These are phyloP conservation scores for Pichia cabralensis DNA, from an alignment of 805 yeast species.

Conservation along the genomic window DNA sequence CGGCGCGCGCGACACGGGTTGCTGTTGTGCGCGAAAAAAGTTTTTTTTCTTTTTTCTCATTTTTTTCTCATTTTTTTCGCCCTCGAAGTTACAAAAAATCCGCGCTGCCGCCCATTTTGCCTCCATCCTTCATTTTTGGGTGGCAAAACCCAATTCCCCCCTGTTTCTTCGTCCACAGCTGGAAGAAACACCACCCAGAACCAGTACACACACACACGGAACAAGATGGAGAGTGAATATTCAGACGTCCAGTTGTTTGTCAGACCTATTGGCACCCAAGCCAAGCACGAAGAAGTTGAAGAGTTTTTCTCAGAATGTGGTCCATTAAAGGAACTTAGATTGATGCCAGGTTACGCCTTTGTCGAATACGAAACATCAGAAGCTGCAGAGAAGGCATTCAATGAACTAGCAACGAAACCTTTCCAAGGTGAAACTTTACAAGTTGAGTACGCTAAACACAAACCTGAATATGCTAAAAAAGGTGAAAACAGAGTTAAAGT, in stretches of 20 bases:
- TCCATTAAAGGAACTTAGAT: conserved; percentile 54
- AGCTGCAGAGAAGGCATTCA: conserved; percentile 40
- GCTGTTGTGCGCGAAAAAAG: no score
- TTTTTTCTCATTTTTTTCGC: neutral
- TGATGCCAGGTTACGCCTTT: conserved; percentile 80
- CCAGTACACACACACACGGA: no score
- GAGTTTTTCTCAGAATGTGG: conserved; percentile 61
- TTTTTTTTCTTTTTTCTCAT: no score
- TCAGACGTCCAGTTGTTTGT: conserved; percentile 30
- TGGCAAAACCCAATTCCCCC: neutral
- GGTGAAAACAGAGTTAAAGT: conserved; percentile 69
- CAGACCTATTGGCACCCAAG: conserved; percentile 29
- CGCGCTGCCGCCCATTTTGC: no score
- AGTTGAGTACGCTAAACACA: conserved; percentile 46
- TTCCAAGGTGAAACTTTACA: conserved; percentile 42
- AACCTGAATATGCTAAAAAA: conserved; percentile 44
- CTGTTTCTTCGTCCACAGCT: no score
- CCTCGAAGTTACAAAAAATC: no score
- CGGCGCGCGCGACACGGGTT: no score
- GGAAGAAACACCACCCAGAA: no score
- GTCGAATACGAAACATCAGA: conserved; percentile 70
- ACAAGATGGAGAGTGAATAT: conserved; percentile 15
- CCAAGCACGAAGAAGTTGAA: conserved; percentile 43
- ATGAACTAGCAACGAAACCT: conserved; percentile 34
- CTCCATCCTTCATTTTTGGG: neutral